phyloP scores from a whole-genome alignment of 1,284 basidiomycete genomes.

The Tylopilus orsonianus region DNA sequence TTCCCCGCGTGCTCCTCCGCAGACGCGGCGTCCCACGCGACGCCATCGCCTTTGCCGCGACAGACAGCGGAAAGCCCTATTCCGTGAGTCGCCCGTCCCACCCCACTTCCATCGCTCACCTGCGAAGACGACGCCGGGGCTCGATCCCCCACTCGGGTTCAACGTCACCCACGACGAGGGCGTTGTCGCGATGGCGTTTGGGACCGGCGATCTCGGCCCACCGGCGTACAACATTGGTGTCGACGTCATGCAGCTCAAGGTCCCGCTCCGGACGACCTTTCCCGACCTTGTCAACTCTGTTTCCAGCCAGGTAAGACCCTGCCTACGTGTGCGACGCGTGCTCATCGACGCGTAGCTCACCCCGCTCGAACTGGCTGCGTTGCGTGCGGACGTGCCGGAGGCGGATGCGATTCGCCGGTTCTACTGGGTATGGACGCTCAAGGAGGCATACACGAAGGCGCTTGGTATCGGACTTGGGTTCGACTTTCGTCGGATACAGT shows the following conservation, averaged over 20 bases:
- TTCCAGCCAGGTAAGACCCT: slow-evolving; percentile 57
- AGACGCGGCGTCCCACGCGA: slow-evolving; percentile 49
- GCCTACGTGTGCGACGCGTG: not conserved
- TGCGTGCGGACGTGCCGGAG: slow-evolving; percentile 41
- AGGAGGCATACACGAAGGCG: slow-evolving; percentile 86
- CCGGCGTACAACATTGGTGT: slow-evolving; percentile 66
- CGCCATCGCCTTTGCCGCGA: slow-evolving; percentile 53
- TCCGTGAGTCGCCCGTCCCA: slow-evolving; percentile 43
- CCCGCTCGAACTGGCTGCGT: slow-evolving; percentile 44
- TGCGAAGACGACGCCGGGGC: slow-evolving; percentile 41
- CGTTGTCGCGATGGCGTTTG: slow-evolving; percentile 66
- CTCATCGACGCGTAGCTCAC: slow-evolving; percentile 49
- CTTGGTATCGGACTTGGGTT: slow-evolving; percentile 80
- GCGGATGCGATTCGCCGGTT: slow-evolving; percentile 54
- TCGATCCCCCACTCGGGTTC: slow-evolving; percentile 60
- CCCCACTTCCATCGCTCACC: not conserved
- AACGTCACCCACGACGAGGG: slow-evolving; percentile 81
- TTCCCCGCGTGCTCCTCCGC: slow-evolving; percentile 60
- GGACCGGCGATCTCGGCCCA: slow-evolving; percentile 49
- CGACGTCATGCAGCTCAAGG: slow-evolving; percentile 73
- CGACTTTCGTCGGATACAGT: slow-evolving; percentile 73
- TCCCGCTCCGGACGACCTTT: slow-evolving; percentile 58
- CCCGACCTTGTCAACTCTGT: slow-evolving; percentile 62
- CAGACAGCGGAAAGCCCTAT: slow-evolving; percentile 70
- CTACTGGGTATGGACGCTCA: slow-evolving; percentile 83